Evolutionary conservation across 805 yeast genomes (phyloP), one percentile per base, ranked within the genome.

Genomic region (Candida germanica): DNA sequence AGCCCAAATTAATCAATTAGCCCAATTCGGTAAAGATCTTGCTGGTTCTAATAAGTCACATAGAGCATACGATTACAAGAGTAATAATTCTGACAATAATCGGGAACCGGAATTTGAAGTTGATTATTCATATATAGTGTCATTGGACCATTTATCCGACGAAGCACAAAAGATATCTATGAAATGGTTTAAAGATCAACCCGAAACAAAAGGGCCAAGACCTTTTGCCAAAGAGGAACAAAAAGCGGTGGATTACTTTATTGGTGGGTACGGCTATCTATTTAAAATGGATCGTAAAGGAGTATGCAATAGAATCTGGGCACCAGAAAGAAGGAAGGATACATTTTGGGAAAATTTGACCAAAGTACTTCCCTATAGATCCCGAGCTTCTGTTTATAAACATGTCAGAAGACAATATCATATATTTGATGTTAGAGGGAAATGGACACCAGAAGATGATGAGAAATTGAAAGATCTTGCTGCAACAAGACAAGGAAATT

Each of bases 361-460:
- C 29, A 74, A 75, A 33, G 93, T 87, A 2, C 61, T 89, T 27
- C 96, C 96, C 1, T 76, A 82, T 47, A 72, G 98, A 54, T 80
- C 95, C 0, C 70, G 96, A 32, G 94, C 96, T 0, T 83, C 94
- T 2, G 78, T 91, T 6, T 91, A 91, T 62, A 91, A 91, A 56
- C 98, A 91, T 56, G 94, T 91, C 3, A 71, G 96, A 51, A 71
- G 98, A 52, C 78, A 85, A 36, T 91, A 87, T 54, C 96, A 91
- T 59, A 77, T 87, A 18, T 91, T 88, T 53, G 80, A 80, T 23
- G 87, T 81, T 18, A 71, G 98, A 42, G 98, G 95, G 20, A 87
- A 80, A 53, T 91, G 98, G 98, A 80, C 84, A 1, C 67, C 76
- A 6, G 87, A 78, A 42, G 96, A 89, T 43, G 97, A 91, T 58